These are phyloP conservation scores for Puccinia hordei DNA, from an alignment of 1,284 basidiomycete species.

Conservation along the genomic window DNA sequence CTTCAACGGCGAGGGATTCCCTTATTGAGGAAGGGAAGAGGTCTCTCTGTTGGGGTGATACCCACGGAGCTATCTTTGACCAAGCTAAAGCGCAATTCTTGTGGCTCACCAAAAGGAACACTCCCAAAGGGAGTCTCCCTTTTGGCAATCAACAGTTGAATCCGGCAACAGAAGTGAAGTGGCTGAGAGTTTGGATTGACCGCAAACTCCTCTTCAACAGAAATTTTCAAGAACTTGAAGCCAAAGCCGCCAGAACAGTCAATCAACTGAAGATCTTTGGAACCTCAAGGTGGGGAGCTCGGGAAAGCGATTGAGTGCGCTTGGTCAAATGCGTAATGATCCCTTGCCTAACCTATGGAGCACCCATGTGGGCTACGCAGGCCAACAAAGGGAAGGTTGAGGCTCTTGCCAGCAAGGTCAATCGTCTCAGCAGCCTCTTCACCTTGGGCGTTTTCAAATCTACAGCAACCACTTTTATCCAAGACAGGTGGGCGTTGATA, in stretches of 20 bases:
- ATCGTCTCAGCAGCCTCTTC: neutral
- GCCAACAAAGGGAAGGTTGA: neutral
- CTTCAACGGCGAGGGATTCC: neutral
- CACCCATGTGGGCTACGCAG: neutral
- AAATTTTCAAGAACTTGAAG: neutral
- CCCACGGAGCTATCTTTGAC: constrained; percentile 16
- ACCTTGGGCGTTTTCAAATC: neutral
- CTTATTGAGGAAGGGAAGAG: too few relatives aligned
- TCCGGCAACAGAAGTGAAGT: neutral
- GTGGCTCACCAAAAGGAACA: neutral
- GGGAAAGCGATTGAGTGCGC: neutral
- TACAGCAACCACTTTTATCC: neutral
- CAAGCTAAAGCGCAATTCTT: neutral
- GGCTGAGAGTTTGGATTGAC: constrained; percentile 6
- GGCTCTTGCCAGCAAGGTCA: neutral
- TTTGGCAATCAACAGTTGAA: neutral
- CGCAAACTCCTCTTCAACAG: neutral
- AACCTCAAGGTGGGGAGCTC: neutral
- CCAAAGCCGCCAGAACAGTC: neutral
- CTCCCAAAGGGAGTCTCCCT: neutral
- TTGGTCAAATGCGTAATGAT: neutral
- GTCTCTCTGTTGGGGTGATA: neutral
- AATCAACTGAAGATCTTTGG: neutral
- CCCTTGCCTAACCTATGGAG: constrained; percentile 4
- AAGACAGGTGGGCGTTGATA: too few relatives aligned